phyloP scores from a whole-genome alignment of 495 filamentous ascomycete genomes.

The Umbilicaria muhlenbergii region DNA sequence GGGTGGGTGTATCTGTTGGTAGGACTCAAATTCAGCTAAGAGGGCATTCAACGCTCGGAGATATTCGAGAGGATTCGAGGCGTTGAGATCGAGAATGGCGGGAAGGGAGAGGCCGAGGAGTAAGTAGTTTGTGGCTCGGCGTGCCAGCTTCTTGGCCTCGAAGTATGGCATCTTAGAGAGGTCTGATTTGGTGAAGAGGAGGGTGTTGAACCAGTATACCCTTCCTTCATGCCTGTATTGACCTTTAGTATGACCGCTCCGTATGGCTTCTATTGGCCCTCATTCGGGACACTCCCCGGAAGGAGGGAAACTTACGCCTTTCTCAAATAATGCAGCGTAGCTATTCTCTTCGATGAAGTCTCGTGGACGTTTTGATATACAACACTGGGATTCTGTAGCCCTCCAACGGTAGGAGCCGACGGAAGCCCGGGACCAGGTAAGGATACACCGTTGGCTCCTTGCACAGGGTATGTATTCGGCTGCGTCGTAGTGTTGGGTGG shows the following conservation, averaged over 20 bases:
- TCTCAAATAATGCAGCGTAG: slow-evolving; percentile 85
- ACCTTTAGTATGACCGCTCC: background rate
- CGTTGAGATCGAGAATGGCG: slow-evolving; percentile 72
- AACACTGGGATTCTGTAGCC: slow-evolving; percentile 45
- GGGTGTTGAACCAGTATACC: slow-evolving; percentile 94
- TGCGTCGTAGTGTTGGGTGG: slow-evolving; percentile 2
- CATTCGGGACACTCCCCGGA: background rate
- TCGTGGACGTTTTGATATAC: slow-evolving; percentile 82
- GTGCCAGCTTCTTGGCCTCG: slow-evolving; percentile 62
- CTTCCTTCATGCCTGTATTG: slow-evolving; percentile 69
- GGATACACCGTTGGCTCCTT: slow-evolving; percentile 5
- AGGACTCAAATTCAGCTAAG: slow-evolving; percentile 81
- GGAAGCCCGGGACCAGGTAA: slow-evolving; percentile 9
- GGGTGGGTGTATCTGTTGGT: slow-evolving; percentile 69
- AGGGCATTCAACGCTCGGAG: slow-evolving; percentile 75
- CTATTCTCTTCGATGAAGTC: slow-evolving; percentile 78
- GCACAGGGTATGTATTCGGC: slow-evolving; percentile 8
- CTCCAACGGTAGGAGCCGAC: slow-evolving; percentile 10
- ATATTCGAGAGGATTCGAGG: slow-evolving; percentile 62
- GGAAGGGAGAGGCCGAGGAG: slow-evolving; percentile 85
- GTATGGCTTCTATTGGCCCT: background rate
- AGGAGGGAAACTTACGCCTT: slow-evolving; percentile 52
- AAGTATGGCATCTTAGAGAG: slow-evolving; percentile 73
- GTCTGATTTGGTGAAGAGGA: slow-evolving; percentile 76
- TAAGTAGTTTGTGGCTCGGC: slow-evolving; percentile 82